phyloP scores from a whole-genome alignment of 1,284 basidiomycete species.

The Apiotrichum brassicae region DNA sequence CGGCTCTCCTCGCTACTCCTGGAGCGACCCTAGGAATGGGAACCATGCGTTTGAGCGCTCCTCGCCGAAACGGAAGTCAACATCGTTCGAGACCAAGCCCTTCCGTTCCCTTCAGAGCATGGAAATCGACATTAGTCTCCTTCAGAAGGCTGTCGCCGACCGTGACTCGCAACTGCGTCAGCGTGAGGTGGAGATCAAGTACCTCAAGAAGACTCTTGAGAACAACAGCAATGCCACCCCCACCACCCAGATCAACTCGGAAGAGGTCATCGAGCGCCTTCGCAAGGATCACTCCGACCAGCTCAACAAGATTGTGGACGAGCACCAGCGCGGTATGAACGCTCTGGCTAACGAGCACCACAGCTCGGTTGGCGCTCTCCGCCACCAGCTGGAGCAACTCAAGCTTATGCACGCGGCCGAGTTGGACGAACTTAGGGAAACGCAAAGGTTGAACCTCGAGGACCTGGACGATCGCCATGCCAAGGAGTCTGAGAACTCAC shows the following conservation, averaged over 20 bases:
- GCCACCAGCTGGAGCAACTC: slow-evolving; percentile 11
- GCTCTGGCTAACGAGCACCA: slow-evolving; percentile 18
- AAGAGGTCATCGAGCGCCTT: slow-evolving; percentile 18
- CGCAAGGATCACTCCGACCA: slow-evolving; percentile 30
- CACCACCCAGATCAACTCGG: slow-evolving; percentile 10
- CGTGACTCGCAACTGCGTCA: slow-evolving; percentile 71
- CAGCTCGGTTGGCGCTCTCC: slow-evolving; percentile 3
- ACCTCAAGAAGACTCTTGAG: slow-evolving; percentile 59
- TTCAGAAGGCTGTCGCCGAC: slow-evolving; percentile 77
- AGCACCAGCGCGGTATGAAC: slow-evolving; percentile 12
- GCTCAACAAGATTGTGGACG: slow-evolving; percentile 14
- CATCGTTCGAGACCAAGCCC: slow-evolving; percentile 27
- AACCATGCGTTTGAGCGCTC: slow-evolving; percentile 20
- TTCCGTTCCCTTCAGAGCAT: slow-evolving; percentile 68
- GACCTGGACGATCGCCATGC: slow-evolving; percentile 17
- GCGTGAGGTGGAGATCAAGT: slow-evolving; percentile 74
- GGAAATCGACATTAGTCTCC: slow-evolving; percentile 83
- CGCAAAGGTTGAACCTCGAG: slow-evolving; percentile 14
- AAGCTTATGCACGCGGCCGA: slow-evolving; percentile 10
- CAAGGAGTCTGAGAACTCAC: slow-evolving; percentile 6
- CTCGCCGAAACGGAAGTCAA: slow-evolving; percentile 29
- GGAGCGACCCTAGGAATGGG: slow-evolving; percentile 22
- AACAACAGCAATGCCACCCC: slow-evolving; percentile 7
- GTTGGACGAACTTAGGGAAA: slow-evolving; percentile 19
- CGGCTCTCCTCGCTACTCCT: slow-evolving; percentile 37